Base-by-base conservation (phyloP, 2,329 filamentous ascomycete species). In the Arthroderma sp. region DNA sequence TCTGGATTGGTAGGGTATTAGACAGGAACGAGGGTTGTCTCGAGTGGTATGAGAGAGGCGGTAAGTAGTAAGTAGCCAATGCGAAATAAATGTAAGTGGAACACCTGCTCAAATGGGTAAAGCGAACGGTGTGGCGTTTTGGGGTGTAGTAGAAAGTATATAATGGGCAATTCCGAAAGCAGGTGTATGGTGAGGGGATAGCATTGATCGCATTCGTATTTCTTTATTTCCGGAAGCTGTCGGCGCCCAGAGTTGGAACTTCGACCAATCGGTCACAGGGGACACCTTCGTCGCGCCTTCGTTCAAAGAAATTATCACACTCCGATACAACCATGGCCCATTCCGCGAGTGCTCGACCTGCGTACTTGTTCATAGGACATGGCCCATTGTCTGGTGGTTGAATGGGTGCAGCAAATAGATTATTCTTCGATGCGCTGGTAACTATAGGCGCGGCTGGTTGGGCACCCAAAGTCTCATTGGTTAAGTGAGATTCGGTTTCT, bases 341-440 rank as follows among this genome's bases (percentile, higher is more conserved):
- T 67, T 85, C 82, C 1, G 81, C 81, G 38, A 85, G 74, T 9
- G 82, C 81, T 39, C 82, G 76, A 15, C 82, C 82, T n/a, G 77
- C 76, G 66, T 85, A 85, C 59, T 77, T 78, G 60, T 79, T 80
- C 43, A 67, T 67, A n/a, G 41, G 35, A 28, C 38, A 47, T 17
- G 23, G n/a, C 25, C 19, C 47, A 21, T 37, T 51, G n/a, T 11
- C 37, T 35, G 31, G 25, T 31, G 43, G 49, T 11, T 33, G 25
- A 21, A 41, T 43, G 7, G 37, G 5, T 13, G 53, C 28, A 4
- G 44, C 9, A 71, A 51, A 51, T 13, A 31, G 15, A 33, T 33
- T 51, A 33, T 33, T 51, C 25, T 54, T 54, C 57, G 28, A 68
- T 65, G 25, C 61, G 61, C 28, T 66, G 65, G 51, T 64, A 65